Evolutionary conservation across 1,284 basidiomycete species (phyloP).

Genomic region (Rhodotorula sp.): DNA sequence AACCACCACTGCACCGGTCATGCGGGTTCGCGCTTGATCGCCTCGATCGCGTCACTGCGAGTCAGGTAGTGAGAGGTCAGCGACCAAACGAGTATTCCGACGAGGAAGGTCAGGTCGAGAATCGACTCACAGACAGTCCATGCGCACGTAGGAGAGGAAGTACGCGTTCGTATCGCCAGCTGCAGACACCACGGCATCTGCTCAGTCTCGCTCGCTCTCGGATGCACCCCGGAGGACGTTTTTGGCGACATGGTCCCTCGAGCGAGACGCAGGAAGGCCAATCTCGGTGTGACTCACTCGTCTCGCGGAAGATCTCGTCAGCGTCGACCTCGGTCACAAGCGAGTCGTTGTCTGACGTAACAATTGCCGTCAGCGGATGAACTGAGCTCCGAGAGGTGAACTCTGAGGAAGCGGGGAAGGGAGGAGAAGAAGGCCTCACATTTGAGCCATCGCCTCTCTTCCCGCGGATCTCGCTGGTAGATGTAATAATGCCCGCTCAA

Average conservation of each 20-base stretch:
- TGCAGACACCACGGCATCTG: neutral
- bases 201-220: neutral
- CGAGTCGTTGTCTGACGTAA: constrained; percentile 68
- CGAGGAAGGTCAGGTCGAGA: no score
- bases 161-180: constrained; percentile 39
- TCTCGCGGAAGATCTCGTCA: constrained; percentile 54
- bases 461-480: constrained; percentile 72
- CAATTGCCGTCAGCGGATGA: neutral
- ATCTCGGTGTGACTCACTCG: constrained; percentile 15
- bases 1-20: neutral
- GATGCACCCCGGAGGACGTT: no score
- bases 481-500: constrained; percentile 77
- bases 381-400: no score
- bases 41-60: constrained; percentile 31
- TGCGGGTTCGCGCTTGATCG: constrained; percentile 22
- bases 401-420: no score
- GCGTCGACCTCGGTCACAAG: constrained; percentile 69
- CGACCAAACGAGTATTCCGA: no score
- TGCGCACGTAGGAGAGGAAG: constrained; percentile 38
- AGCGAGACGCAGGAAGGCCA: neutral
- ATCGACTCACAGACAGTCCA: constrained; percentile 25
- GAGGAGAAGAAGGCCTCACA: constrained; percentile 48
- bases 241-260: no score
- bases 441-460: constrained; percentile 85
- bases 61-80: neutral